Evolutionary conservation across 2,329 filamentous ascomycete genomes (phyloP), one percentile per base, ranked within the genome.

Genomic region (Neurospora sp.): DNA sequence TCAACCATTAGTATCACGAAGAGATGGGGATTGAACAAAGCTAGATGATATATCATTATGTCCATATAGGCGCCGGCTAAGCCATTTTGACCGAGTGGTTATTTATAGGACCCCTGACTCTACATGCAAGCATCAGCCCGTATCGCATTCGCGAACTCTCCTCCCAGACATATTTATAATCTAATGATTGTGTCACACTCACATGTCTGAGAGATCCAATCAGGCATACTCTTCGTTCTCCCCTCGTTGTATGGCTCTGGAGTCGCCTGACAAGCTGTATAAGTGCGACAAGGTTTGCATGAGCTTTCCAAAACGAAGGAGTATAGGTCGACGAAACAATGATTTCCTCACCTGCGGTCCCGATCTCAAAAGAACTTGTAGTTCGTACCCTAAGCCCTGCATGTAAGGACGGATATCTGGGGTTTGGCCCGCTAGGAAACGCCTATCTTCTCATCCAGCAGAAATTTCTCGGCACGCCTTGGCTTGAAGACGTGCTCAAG

Each of bases 271-370:
- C 38, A 33, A 46, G 38, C 67, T 28, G 67, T 40, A 38, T 38
- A 33, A 68, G 28, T 62, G 52, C 23, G 28, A 68, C 68, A 36
- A 43, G 19, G 68, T 70, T 72, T 72, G 69, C 70, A 71, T 71
- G 68, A 72, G 69, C 70, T 62, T 33, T 8, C 3, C 68, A 70
- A 52, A 23, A 52, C 43, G 19, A 33, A 36, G 38, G 67, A n/a
- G 17, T 66, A 9, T 28, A 28, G 67, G 36, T 17, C 17, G 38
- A 46, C 67, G 66, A 28, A 43, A 68, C 69, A 19, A 40, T 46
- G 69, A 39, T 43, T 66, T 62, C 70, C 70, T 72, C 73, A 73
- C 69, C 71, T 70, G 69, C 38, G 23, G 15, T 28, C 68, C 38
- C 15, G 38, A 69, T 66, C 23, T 38, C 15, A 36, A 68, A n/a